These are phyloP conservation scores for Kodamaea kaohsiungensis DNA, from an alignment of 805 yeast genomes.

Conservation along the genomic window DNA sequence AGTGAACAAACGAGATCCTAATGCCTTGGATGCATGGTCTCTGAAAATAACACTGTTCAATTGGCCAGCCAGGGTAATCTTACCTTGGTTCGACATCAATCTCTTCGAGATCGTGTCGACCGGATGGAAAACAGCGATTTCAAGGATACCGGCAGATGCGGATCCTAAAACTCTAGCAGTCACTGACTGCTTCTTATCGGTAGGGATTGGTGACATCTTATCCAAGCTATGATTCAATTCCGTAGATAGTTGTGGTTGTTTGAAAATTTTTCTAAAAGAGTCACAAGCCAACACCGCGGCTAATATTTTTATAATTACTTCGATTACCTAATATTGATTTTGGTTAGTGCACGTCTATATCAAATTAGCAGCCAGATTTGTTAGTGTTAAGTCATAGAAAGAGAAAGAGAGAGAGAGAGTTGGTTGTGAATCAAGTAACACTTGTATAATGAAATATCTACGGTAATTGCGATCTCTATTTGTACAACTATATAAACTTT, in stretches of 20 bases:
- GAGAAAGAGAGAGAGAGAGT: too few relatives aligned
- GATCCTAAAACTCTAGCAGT: slow-evolving; percentile 91
- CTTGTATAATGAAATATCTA: too few relatives aligned
- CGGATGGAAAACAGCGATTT: slow-evolving; percentile 96
- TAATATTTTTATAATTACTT: slow-evolving; percentile 2
- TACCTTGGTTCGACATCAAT: slow-evolving; percentile 80
- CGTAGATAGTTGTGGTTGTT: background rate
- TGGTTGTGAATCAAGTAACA: too few relatives aligned
- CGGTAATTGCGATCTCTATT: too few relatives aligned
- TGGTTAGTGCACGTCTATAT: too few relatives aligned
- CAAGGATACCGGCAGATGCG: slow-evolving; percentile 98
- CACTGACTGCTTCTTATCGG: slow-evolving; percentile 86
- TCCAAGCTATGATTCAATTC: background rate
- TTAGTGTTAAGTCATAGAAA: too few relatives aligned
- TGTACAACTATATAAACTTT: too few relatives aligned
- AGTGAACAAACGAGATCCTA: slow-evolving; percentile 72
- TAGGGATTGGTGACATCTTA: slow-evolving; percentile 36
- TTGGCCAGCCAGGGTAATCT: slow-evolving; percentile 60
- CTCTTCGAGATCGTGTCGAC: slow-evolving; percentile 98
- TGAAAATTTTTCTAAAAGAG: slow-evolving; percentile 9
- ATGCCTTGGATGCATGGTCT: slow-evolving; percentile 70
- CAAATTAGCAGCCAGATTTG: too few relatives aligned
- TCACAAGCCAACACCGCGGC: slow-evolving; percentile 12
- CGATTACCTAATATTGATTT: too few relatives aligned
- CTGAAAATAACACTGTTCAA: slow-evolving; percentile 86